Base-by-base conservation (phyloP, 2,329 filamentous ascomycete species). In the Colletotrichum siamense region DNA sequence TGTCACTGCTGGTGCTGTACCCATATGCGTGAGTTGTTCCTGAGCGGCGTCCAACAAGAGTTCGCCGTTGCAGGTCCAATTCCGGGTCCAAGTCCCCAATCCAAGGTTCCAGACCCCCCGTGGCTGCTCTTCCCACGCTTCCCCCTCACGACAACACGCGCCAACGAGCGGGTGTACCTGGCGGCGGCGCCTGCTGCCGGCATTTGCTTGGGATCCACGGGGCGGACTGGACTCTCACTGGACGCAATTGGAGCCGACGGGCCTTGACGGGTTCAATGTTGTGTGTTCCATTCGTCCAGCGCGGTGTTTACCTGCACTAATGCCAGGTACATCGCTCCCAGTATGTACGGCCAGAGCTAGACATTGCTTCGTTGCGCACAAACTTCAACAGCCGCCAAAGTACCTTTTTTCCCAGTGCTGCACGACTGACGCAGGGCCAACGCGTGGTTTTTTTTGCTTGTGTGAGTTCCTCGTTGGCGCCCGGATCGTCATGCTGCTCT, bases 81-180 rank as follows among this genome's bases (percentile, higher is more conserved):
- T 32, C 49, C 55, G 34, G 55, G 26, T 49, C 36, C 36, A 44
- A 5, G 30, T 61, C 15, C 67, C 55, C 28, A 16, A 16, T 39
- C 62, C 62, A 26, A 30, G 22, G 57, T 70, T 70, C 67, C 67
- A 70, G 57, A 57, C 67, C 57, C 36, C 24, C 34, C 18, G 39
- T 52, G 55, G 67, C 34, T 57, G 65, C 30, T 30, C 30, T 44
- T 18, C 16, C n/a, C 28, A 32, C 22, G 28, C 63, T 57, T 28
- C 32, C 63, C 55, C 69, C 63, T 22, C 67, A 44, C 67, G 49
- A 26, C 67, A 71, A 39, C 52, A 22, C 59, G 18, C 66, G 16
- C 71, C 32, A 32, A 32, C 39, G 52, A 55, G 73, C 63, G 69
- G 62, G 69, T 75, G 69, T 68, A 22, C 73, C 69, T 75, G 52